Base-by-base conservation (phyloP, 108 stramenopile species). In the Skeletonema tropicum region DNA sequence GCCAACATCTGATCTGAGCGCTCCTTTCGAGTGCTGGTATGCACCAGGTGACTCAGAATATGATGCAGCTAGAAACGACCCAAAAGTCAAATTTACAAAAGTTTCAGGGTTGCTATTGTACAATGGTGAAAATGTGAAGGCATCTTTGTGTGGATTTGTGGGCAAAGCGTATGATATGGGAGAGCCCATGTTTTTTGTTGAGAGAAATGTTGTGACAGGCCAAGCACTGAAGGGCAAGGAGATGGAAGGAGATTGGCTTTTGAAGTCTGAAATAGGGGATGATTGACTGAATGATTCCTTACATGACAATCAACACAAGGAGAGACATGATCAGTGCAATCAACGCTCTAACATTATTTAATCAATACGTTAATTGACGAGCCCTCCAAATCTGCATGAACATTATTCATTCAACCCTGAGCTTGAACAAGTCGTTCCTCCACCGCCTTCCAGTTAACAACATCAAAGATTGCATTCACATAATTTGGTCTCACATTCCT, bases 401-500 rank as follows among this genome's bases (percentile, higher is more conserved):
- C 52, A 23, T n/a, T 35, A 29, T 29, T n/a, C 0, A 55, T 55
- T 23, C 10, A 55, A 55, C 23, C 52, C 52, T 55, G 52, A 55
- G 90, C 95, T 45, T 86, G 89, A 14, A 72, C 77, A 65, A 94
- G 80, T 75, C 95, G 90, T 65, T 74, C 73, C 71, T 90, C 95
- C 6, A 93, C 95, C 13, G 70, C 76, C 21, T 88, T 76, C 93
- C 93, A 96, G 76, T 96, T 83, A 71, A 96, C 84, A 66, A 99
- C 86, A 73, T 98, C 92, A 94, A 95, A 99, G 71, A 98, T 88
- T 25, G 85, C 83, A 60, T 93, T 95, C 26, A 99, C 97, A 86
- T 99, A 99, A 75, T 94, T 95, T 14, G 99, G 97, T 38, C 98
- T 89, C 36, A 97, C 97, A 80, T 99, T 99, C 76, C 98, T 90